Evolutionary conservation across 345 rosid genomes (phyloP).

Genomic region (Acer saccharum): DNA sequence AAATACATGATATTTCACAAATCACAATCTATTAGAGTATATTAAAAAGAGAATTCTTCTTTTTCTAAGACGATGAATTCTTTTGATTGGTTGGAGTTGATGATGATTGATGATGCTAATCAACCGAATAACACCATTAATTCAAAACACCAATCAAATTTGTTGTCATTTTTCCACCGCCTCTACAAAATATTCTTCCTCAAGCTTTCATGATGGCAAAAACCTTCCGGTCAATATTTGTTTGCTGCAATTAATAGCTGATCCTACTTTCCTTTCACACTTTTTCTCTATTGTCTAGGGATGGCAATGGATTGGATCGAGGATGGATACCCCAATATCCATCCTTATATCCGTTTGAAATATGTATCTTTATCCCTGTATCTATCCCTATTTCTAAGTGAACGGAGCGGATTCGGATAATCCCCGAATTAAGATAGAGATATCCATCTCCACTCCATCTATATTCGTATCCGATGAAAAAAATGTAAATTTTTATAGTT

Average conservation of each 20-base stretch:
- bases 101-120: background rate
- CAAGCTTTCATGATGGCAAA: constrained; percentile 9
- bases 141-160: background rate
- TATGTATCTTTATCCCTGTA: too few relatives aligned
- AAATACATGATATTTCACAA: background rate
- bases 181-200: background rate
- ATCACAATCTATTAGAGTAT: background rate
- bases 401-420: too few relatives aligned
- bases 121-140: background rate
- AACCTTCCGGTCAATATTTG: constrained; percentile 14
- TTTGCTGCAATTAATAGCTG: constrained; percentile 9
- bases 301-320: too few relatives aligned
- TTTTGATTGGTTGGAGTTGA: background rate
- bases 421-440: too few relatives aligned
- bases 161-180: too few relatives aligned
- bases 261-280: background rate
- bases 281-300: background rate
- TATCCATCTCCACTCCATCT: too few relatives aligned
- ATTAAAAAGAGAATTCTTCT: background rate
- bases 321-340: too few relatives aligned
- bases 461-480: too few relatives aligned
- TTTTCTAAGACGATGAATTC: background rate
- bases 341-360: too few relatives aligned
- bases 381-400: too few relatives aligned
- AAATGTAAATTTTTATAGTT: too few relatives aligned